Conservation (phyloP, 306 rosid species). For the peach (Prunus persica) region DNA sequence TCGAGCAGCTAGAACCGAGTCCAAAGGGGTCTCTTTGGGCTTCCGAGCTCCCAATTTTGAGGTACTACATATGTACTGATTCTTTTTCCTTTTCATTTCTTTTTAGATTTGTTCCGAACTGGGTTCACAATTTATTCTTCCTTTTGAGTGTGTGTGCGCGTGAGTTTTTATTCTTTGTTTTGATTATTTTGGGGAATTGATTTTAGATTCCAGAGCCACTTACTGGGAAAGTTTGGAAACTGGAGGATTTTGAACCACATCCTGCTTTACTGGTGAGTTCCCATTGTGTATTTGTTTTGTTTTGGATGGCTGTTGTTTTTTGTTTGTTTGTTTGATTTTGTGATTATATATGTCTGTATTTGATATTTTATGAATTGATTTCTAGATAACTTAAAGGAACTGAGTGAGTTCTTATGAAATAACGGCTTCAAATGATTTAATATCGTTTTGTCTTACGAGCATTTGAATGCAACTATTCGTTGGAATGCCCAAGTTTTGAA, state of each 20-base stretch:
- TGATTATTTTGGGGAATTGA: not conserved
- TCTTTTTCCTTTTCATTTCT: not conserved
- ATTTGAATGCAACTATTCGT: not conserved
- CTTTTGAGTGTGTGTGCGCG: not conserved
- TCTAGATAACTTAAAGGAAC: not conserved
- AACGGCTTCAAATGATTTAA: not conserved
- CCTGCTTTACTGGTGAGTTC: constrained; percentile 81
- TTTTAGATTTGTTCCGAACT: not conserved
- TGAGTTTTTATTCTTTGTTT: no score
- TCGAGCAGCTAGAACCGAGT: constrained; percentile 62
- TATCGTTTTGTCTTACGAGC: not conserved
- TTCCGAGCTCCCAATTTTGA: constrained; percentile 81
- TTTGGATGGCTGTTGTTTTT: constrained; percentile 1
- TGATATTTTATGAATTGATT: not conserved
- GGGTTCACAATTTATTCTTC: not conserved
- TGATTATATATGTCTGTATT: not conserved
- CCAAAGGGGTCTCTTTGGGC: constrained; percentile 64
- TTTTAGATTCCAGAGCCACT: constrained; percentile 87
- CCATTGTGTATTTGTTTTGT: not conserved
- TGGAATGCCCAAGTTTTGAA: not conserved
- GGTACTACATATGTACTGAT: constrained; percentile 29
- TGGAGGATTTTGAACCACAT: constrained; percentile 80
- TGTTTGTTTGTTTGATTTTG: not conserved
- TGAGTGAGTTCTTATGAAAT: not conserved
- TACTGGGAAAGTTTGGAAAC: constrained; percentile 76